Base-by-base conservation (phyloP, 768 basidiomycete species). In the Mycena leptocephala region DNA sequence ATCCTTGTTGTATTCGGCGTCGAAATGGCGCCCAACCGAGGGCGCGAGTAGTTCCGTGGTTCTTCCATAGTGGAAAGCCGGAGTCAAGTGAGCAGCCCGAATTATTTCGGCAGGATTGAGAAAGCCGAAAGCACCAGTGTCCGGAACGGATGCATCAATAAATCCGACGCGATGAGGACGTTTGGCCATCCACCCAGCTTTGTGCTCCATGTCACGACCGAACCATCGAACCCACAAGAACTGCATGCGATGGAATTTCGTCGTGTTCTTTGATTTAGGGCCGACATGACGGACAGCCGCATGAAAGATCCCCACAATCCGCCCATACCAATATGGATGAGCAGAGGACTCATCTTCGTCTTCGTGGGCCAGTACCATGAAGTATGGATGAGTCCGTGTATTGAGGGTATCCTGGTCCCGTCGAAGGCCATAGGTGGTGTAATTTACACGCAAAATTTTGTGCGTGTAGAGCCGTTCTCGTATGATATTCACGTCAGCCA, bases 391-490 rank as follows among this genome's bases (percentile, higher is more conserved):
- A 2, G 68, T 70, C 0, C 56, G 3, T 2, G 68, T 20, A 14
- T 70, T 70, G 28, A 70, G 13, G 28, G 68, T 59, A 22, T 70
- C 68, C n/a, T 70, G 39, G 13, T 70, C 68, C 7, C 68, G 68
- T 1, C 18, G 48, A 0, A 72, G 0, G 41, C 64, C 70, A 37
- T 72, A 72, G 0, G 61, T 41, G 11, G 70, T 72, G 61, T 55
- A 64, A n/a, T 72, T 72, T 24, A 72, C 24, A 0, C 71, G 71
- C 0, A 72, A n/a, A 24, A 66, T 1, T 18, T 48, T 35, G 33
- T 74, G 72, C 0, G 65, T 67, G 46, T 74, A 74, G 14, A 74
- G 11, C 5, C 58, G 39, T 0, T 67, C 65, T 0, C 46, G n/a
- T 0, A 51, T 30, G 43, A 74, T 61, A 8, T 48, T 53, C 8